Evolutionary conservation across 768 basidiomycete genomes (phyloP).

Genomic region (Leccinum barrowsii): DNA sequence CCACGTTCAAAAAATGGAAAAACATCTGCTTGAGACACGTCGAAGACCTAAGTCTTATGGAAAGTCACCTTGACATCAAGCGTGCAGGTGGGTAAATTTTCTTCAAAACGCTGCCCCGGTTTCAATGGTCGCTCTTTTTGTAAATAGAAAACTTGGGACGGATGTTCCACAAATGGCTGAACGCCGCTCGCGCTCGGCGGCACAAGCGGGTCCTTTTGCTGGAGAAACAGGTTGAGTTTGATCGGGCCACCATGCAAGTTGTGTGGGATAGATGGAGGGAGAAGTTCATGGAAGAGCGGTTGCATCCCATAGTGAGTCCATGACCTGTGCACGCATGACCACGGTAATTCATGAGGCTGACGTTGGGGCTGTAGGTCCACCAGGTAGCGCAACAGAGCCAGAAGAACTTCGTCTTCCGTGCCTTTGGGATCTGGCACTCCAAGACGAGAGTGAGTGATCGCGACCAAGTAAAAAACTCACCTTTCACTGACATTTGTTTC

Average conservation of each 20-base stretch:
- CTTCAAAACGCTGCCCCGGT: not conserved
- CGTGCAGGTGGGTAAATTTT: constrained; percentile 54
- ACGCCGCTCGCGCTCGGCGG: constrained; percentile 55
- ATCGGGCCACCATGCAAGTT: constrained; percentile 44
- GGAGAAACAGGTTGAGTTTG: constrained; percentile 61
- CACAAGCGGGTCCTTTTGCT: constrained; percentile 58
- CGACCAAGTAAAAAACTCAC: not conserved
- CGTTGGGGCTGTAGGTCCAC: constrained; percentile 28
- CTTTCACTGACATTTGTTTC: constrained; percentile 9
- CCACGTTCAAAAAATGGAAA: constrained; percentile 69
- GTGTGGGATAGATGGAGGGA: constrained; percentile 84
- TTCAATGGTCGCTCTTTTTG: not conserved
- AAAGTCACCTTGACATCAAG: constrained; percentile 79
- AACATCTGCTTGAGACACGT: constrained; percentile 55
- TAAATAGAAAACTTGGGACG: constrained; percentile 60
- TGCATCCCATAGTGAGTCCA: constrained; percentile 59
- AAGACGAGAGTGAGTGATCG: constrained; percentile 57
- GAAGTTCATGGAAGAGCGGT: constrained; percentile 57
- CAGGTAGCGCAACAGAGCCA: constrained; percentile 56
- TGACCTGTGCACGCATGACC: not conserved
- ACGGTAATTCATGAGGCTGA: constrained; percentile 4
- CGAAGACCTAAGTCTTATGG: constrained; percentile 75
- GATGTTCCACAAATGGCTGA: constrained; percentile 68
- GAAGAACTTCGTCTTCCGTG: constrained; percentile 58
- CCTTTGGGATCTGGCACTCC: constrained; percentile 71